A percentile compares a stretch with the other conserved stretches of the same genome.
phyloP scores from a whole-genome alignment of 148 eudicot genomes.

The Diospyros lotus region DNA sequence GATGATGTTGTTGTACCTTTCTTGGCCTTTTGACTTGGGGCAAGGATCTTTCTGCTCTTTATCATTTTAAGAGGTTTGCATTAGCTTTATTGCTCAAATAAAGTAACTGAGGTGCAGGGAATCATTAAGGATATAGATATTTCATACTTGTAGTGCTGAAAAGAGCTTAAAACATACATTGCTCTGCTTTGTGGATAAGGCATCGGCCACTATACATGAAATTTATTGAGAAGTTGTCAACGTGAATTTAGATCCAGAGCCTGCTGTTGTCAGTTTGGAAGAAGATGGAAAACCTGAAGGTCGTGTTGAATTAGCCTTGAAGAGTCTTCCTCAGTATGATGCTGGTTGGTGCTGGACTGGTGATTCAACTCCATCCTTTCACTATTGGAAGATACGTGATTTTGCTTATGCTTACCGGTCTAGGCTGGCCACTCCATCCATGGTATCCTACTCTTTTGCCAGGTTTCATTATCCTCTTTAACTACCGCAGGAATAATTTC shows the following conservation, averaged over 20 bases:
- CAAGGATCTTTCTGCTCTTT: neutral
- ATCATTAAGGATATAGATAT: too few species aligned
- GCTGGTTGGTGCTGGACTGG: conserved; percentile 49
- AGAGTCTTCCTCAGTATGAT: conserved; percentile 67
- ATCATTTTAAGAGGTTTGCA: neutral
- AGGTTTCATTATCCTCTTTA: neutral
- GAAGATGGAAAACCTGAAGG: conserved; percentile 71
- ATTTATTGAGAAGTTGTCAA: too few species aligned
- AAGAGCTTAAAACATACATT: too few species aligned
- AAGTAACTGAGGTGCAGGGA: neutral
- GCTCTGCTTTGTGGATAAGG: too few species aligned
- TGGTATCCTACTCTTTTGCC: conserved; percentile 23
- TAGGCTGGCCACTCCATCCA: conserved; percentile 71
- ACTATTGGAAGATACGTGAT: conserved; percentile 96
- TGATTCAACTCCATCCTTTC: conserved; percentile 49
- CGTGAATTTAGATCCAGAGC: too few species aligned
- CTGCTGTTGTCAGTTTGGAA: conserved; percentile 52
- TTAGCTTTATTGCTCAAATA: neutral
- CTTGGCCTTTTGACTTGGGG: conserved; percentile 4
- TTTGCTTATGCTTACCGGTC: conserved; percentile 84
- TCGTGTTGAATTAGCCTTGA: conserved; percentile 64
- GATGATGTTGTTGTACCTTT: neutral
- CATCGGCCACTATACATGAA: too few species aligned
- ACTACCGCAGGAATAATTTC: neutral
- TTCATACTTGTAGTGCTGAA: too few species aligned